Conservation (phyloP, 257 asterid genomes). For the Apocynum venetum region DNA sequence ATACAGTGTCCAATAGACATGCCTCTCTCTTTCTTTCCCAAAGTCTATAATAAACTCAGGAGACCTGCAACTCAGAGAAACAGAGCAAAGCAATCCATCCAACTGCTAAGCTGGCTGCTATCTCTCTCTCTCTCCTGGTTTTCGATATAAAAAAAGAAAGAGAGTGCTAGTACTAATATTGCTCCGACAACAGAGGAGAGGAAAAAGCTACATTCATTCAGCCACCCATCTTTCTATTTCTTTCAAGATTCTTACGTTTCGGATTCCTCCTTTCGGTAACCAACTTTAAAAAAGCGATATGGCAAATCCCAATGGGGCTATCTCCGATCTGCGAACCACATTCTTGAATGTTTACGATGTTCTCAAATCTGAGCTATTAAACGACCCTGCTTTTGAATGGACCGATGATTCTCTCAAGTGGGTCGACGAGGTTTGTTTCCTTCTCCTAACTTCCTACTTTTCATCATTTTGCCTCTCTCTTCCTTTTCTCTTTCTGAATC, state of each 20-base stretch:
- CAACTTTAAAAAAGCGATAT: neutral
- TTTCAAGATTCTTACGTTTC: neutral
- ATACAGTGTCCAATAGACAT: neutral
- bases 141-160: too few relatives aligned
- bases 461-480: too few relatives aligned
- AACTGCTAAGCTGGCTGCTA: too few relatives aligned
- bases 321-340: constrained; percentile 46
- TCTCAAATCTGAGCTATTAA: constrained; percentile 81
- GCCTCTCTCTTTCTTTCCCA: too few relatives aligned
- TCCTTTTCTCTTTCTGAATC: neutral
- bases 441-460: neutral
- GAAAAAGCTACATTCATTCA: neutral
- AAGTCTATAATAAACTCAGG: too few relatives aligned
- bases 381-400: constrained; percentile 80
- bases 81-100: neutral
- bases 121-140: too few relatives aligned
- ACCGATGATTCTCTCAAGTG: constrained; percentile 63
- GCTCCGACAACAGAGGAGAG: neutral
- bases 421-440: constrained; percentile 66
- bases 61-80: too few relatives aligned
- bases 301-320: constrained; percentile 19
- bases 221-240: too few relatives aligned
- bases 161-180: neutral
- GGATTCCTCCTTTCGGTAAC: neutral
- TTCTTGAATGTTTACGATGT: constrained; percentile 59